These are phyloP conservation scores for Apiospora aurea DNA, from an alignment of 2,329 filamentous ascomycete species.

Conservation along the genomic window DNA sequence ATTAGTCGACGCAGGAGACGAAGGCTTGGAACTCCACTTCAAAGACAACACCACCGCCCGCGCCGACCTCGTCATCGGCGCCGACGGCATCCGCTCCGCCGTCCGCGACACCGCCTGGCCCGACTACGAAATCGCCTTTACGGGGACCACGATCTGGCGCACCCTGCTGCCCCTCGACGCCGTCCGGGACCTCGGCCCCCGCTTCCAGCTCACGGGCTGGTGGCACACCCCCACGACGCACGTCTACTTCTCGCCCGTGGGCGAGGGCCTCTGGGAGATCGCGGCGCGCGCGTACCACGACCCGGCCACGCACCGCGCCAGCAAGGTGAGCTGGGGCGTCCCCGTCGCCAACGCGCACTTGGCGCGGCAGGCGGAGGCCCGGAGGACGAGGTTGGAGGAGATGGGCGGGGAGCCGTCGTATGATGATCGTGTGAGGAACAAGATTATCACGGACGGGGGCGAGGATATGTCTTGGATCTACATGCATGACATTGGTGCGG, in stretches of 20 bases:
- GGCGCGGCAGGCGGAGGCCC: constrained; percentile 29
- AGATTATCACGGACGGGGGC: constrained; percentile 37
- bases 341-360: constrained; percentile 35
- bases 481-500: constrained; percentile 34
- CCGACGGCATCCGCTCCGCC: constrained; percentile 60
- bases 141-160: constrained; percentile 56
- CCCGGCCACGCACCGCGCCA: constrained; percentile 36
- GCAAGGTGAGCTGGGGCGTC: constrained; percentile 41
- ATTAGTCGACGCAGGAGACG: constrained; percentile 45
- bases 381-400: constrained; percentile 29
- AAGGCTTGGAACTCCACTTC: constrained; percentile 52
- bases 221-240: constrained; percentile 40
- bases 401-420: constrained; percentile 30
- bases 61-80: constrained; percentile 57
- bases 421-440: constrained; percentile 35
- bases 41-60: constrained; percentile 49
- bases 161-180: constrained; percentile 47
- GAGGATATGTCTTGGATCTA: constrained; percentile 39
- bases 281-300: constrained; percentile 38
- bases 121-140: constrained; percentile 38
- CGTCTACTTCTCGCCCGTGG: constrained; percentile 40
- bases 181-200: constrained; percentile 41
- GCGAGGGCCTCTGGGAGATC: constrained; percentile 39
- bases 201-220: constrained; percentile 38
- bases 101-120: constrained; percentile 38